These are phyloP conservation scores for Diversispora epigaea DNA, from an alignment of 192 early-diverging fungal species.

Conservation along the genomic window DNA sequence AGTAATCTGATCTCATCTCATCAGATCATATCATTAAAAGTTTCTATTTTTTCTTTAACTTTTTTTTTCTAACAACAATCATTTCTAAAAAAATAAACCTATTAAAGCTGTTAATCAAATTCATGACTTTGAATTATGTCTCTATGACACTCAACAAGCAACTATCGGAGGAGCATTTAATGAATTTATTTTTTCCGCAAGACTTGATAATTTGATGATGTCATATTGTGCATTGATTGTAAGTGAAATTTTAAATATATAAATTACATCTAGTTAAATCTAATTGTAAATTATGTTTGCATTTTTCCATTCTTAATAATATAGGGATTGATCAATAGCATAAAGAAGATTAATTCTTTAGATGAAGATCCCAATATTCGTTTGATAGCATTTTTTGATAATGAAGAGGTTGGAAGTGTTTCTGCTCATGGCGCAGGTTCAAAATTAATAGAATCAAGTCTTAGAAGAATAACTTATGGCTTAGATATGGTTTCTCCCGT, in stretches of 20 bases:
- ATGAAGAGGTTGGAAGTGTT: conserved; percentile 94
- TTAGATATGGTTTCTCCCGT: conserved; percentile 8
- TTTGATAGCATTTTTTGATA: conserved; percentile 91
- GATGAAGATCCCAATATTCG: conserved; percentile 74
- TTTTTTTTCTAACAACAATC: too few relatives aligned
- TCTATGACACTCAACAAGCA: conserved; percentile 93
- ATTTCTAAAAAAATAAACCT: background rate
- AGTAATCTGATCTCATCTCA: background rate
- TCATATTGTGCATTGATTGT: conserved; percentile 71
- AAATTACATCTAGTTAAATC: too few relatives aligned
- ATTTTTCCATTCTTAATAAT: background rate
- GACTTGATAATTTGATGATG: conserved; percentile 96
- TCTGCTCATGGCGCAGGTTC: conserved; percentile 95
- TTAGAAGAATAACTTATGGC: conserved; percentile 57
- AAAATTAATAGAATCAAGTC: conserved; percentile 72
- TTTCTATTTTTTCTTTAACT: too few relatives aligned
- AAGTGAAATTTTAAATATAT: background rate
- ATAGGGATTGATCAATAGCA: conserved; percentile 54
- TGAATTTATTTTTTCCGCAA: conserved; percentile 92
- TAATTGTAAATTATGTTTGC: background rate
- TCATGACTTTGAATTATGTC: conserved; percentile 94
- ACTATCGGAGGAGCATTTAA: conserved; percentile 86
- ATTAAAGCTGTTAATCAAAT: conserved; percentile 53
- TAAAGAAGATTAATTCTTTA: conserved; percentile 41
- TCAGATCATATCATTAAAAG: too few relatives aligned